phyloP scores from a whole-genome alignment of 495 filamentous ascomycete genomes.

The Penicillium taxi region DNA sequence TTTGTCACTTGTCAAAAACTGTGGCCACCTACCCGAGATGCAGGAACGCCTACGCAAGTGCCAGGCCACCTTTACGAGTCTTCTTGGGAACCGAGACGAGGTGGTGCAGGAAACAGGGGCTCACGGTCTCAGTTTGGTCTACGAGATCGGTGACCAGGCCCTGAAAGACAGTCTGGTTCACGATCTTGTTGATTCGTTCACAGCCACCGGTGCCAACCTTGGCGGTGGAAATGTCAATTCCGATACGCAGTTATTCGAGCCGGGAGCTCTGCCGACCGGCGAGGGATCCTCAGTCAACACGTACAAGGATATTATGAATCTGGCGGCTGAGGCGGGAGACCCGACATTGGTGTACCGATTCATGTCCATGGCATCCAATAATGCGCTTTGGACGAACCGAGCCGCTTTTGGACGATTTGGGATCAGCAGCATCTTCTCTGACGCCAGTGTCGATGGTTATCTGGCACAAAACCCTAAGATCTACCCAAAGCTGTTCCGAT shows the following conservation, averaged over 20 bases:
- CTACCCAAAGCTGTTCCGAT: constrained; percentile 89
- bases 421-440: constrained; percentile 81
- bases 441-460: constrained; percentile 67
- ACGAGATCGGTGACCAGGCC: constrained; percentile 76
- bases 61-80: constrained; percentile 77
- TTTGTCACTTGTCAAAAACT: constrained; percentile 85
- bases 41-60: constrained; percentile 66
- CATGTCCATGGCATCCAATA: constrained; percentile 91
- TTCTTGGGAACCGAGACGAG: constrained; percentile 84
- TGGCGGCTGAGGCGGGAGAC: constrained; percentile 90
- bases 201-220: constrained; percentile 61
- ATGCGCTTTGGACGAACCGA: constrained; percentile 89
- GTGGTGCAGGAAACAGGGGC: constrained; percentile 93
- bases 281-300: constrained; percentile 84
- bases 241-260: constrained; percentile 88
- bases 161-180: constrained; percentile 76
- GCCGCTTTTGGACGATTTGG: constrained; percentile 93
- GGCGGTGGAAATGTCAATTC: constrained; percentile 66
- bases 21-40: constrained; percentile 63
- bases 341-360: constrained; percentile 92
- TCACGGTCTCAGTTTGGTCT: constrained; percentile 79
- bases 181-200: constrained; percentile 82
- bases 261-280: constrained; percentile 84
- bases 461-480: constrained; percentile 76
- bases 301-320: constrained; percentile 89